Conservation (phyloP, 768 basidiomycete genomes). For the Leccinellum albellum region DNA sequence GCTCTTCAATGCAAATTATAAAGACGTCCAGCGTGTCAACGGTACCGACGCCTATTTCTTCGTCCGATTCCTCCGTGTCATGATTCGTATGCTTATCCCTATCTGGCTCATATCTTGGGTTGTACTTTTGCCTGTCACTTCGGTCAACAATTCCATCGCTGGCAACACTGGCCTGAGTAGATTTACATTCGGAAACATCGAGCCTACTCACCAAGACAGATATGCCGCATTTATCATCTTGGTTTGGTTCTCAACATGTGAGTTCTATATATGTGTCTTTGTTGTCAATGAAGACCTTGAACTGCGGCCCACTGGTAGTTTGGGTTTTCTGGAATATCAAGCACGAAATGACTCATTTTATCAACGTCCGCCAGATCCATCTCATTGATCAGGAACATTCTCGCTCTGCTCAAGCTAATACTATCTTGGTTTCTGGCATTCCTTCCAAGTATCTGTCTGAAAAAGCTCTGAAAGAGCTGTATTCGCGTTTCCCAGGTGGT, state of each 20-base stretch:
- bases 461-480: constrained; percentile 60
- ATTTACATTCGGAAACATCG: constrained; percentile 83
- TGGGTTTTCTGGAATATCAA: constrained; percentile 87
- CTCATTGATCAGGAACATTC: constrained; percentile 74
- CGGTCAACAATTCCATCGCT: constrained; percentile 45
- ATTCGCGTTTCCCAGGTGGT: constrained; percentile 85
- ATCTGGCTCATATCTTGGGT: constrained; percentile 91
- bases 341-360: constrained; percentile 75
- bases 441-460: constrained; percentile 75
- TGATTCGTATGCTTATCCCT: constrained; percentile 77
- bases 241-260: constrained; percentile 75
- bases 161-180: constrained; percentile 56
- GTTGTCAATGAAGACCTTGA: background rate
- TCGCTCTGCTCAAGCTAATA: constrained; percentile 79
- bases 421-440: constrained; percentile 87
- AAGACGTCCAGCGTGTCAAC: constrained; percentile 60
- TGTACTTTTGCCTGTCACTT: constrained; percentile 74
- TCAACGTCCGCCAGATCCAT: constrained; percentile 75
- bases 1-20: constrained; percentile 59
- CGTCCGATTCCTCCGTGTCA: constrained; percentile 83
- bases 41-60: constrained; percentile 93
- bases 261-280: constrained; percentile 24
- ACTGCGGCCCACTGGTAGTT: constrained; percentile 36
- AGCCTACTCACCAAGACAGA: constrained; percentile 44
- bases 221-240: constrained; percentile 79